Base-by-base conservation (phyloP, 257 asterid species). In the Leptodermis oblonga region DNA sequence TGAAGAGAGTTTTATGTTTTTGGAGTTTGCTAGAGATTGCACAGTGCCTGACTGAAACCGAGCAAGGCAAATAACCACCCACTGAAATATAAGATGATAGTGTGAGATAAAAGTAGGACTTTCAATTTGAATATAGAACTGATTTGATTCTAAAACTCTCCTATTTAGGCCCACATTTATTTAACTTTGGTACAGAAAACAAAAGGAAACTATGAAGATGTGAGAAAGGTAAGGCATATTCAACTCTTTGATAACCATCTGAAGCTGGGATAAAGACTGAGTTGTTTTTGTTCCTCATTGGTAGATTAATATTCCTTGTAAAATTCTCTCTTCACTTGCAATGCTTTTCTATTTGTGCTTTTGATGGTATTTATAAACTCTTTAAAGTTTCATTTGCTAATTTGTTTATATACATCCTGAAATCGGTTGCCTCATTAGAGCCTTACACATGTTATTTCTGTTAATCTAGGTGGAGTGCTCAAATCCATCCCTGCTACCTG, bases 401-500 rank as follows among this genome's bases (percentile, higher is more conserved):
- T 34, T 1, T 18, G 8, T 33, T 10, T 4, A 5, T 7, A 13
- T 59, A 22, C 3, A 41, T 41, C 52, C n/a, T 11, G 51, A 39
- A 31, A 30, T 17, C 20, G 30, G 42, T 61, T 34, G 14, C 30
- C 39, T n/a, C 18, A 8, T 3, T 33, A 9, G 9, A 15, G 45
- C 60, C 62, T 61, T 52, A 34, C 30, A 43, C 49, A 60, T 67
- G 30, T 61, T 42, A 42, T 42, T 42, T 60, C 22, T 61, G 8
- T 36, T 82, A 68, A 59, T 81, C 65, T 76, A 93, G 99, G 86
- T 89, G 75, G 95, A 90, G 83, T 90, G 97, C 76, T 93, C 99
- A 72, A 93, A 93, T 84, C 99, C 99, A 68, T 85, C 97, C 66
- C 79, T 84, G 71, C 96, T 93, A 79, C 99, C 99, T 70, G 99